Percentiles rank a stretch among this genome's conserved stretches.
Conservation (phyloP, 2,329 filamentous ascomycete species). For the Ustulina deusta region DNA sequence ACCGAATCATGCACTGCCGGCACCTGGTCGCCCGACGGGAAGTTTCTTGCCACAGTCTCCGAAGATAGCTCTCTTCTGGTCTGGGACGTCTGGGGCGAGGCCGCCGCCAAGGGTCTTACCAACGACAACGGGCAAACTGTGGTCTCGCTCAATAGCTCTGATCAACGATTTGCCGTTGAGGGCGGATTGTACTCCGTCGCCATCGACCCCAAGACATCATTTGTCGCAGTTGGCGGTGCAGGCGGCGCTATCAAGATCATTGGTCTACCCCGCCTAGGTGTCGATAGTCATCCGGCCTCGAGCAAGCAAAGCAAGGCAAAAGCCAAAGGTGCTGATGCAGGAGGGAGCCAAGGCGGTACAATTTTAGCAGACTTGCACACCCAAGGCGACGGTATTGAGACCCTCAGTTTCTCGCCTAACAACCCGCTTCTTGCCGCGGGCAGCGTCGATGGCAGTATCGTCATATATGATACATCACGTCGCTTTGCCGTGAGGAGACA, state of each 20-base stretch:
- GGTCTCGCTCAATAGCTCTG: constrained; percentile 79
- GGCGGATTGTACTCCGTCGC: constrained; percentile 92
- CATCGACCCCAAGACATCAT: constrained; percentile 80
- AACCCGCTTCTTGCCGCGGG: constrained; percentile 71
- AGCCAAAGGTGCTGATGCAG: constrained; percentile 55
- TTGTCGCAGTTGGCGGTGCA: constrained; percentile 88
- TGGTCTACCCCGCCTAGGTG: constrained; percentile 76
- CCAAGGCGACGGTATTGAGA: constrained; percentile 82
- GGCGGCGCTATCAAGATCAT: constrained; percentile 88
- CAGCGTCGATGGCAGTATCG: constrained; percentile 81
- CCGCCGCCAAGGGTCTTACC: constrained; percentile 67
- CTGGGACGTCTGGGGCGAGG: constrained; percentile 89
- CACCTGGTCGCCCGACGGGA: constrained; percentile 89
- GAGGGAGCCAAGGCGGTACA: constrained; percentile 59
- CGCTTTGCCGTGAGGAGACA: constrained; percentile 88
- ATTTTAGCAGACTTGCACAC: constrained; percentile 87
- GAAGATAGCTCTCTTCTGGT: constrained; percentile 92
- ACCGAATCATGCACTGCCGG: constrained; percentile 88
- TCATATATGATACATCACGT: constrained; percentile 86
- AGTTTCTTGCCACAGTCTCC: constrained; percentile 85
- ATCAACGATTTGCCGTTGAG: constrained; percentile 92
- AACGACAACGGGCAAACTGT: constrained; percentile 72
- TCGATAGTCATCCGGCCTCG: constrained; percentile 42
- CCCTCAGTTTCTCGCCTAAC: constrained; percentile 69
- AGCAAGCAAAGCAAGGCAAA: constrained; percentile 53